Evolutionary conservation across 2,329 filamentous ascomycete genomes (phyloP).

Genomic region (Blumeria hordei): DNA sequence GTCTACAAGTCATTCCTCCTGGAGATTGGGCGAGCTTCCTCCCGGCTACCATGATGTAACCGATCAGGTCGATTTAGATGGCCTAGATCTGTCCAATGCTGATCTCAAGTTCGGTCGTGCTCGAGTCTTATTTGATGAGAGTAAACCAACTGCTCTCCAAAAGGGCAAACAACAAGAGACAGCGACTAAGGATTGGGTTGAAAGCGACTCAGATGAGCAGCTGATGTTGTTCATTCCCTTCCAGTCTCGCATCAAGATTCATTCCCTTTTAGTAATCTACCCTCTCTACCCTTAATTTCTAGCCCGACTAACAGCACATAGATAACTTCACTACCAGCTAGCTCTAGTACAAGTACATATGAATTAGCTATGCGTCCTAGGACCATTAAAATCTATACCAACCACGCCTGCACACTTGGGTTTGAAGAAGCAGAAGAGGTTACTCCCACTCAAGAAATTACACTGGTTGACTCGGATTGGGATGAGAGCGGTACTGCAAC

Average conservation of each 20-base stretch:
- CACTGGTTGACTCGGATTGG: constrained; percentile 57
- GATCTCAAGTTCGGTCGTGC: constrained; percentile 54
- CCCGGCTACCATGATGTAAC: constrained; percentile 69
- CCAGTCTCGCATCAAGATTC: constrained; percentile 66
- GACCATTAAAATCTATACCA: constrained; percentile 67
- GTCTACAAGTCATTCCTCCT: constrained; percentile 25
- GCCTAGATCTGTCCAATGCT: constrained; percentile 69
- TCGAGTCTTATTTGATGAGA: constrained; percentile 44
- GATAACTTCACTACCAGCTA: constrained; percentile 56
- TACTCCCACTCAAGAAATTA: constrained; percentile 55
- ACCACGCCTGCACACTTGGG: constrained; percentile 70
- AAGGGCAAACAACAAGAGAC: constrained; percentile 28
- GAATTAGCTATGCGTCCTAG: constrained; percentile 60
- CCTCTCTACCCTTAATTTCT: background rate
- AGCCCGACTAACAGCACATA: constrained; percentile 18
- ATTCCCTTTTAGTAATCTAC: constrained; percentile 28
- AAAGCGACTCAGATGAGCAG: constrained; percentile 94
- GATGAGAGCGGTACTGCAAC: constrained; percentile 51
- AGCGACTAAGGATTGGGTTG: constrained; percentile 53
- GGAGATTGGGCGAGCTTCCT: constrained; percentile 53
- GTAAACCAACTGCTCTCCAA: constrained; percentile 38
- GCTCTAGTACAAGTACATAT: constrained; percentile 18
- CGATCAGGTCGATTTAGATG: constrained; percentile 52
- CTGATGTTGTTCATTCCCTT: constrained; percentile 84
- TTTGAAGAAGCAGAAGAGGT: constrained; percentile 89